These are phyloP conservation scores for Venturiaceae sp. DNA, from an alignment of 2,329 filamentous ascomycete species.

Conservation along the genomic window DNA sequence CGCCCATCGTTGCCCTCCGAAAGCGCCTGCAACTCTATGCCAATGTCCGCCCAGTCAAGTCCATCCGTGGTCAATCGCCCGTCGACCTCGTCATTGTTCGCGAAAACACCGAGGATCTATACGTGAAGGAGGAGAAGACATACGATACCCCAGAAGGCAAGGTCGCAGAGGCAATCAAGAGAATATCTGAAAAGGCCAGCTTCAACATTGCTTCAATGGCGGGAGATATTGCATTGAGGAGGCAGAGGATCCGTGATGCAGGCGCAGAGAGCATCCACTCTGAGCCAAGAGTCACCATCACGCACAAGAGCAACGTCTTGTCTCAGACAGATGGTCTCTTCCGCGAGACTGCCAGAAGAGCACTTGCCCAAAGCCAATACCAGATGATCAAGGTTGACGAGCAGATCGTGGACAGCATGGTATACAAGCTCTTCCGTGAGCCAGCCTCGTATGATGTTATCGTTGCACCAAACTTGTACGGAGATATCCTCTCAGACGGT, in stretches of 20 bases:
- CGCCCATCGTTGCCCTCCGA: conserved; percentile 90
- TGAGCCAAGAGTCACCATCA: conserved; percentile 78
- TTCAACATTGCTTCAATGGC: conserved; percentile 86
- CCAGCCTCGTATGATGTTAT: conserved; percentile 94
- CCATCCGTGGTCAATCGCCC: conserved; percentile 54
- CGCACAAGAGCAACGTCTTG: conserved; percentile 96
- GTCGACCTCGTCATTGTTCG: conserved; percentile 98
- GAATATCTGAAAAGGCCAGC: conserved; percentile 79
- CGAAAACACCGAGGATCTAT: conserved; percentile 97
- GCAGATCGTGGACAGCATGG: conserved; percentile 99
- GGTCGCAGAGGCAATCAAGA: conserved; percentile 95
- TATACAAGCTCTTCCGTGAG: conserved; percentile 98
- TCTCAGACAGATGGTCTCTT: conserved; percentile 96
- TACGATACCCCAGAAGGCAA: conserved; percentile 63
- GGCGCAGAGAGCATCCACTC: conserved; percentile 52
- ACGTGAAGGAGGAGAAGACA: conserved; percentile 93
- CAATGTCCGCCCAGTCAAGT: conserved; percentile 94
- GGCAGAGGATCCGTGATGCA: conserved; percentile 66
- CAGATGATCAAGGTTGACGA: conserved; percentile 66
- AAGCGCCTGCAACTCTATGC: conserved; percentile 93
- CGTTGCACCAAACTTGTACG: conserved; percentile 99
- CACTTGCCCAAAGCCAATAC: conserved; percentile 59
- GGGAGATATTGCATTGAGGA: conserved; percentile 82
- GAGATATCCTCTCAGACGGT: conserved; percentile 97
- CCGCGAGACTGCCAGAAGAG: conserved; percentile 66